Evolutionary conservation across 2,329 filamentous ascomycete species (phyloP), one percentile per base, ranked within the genome.

Genomic region (Colletotrichum acutatum): DNA sequence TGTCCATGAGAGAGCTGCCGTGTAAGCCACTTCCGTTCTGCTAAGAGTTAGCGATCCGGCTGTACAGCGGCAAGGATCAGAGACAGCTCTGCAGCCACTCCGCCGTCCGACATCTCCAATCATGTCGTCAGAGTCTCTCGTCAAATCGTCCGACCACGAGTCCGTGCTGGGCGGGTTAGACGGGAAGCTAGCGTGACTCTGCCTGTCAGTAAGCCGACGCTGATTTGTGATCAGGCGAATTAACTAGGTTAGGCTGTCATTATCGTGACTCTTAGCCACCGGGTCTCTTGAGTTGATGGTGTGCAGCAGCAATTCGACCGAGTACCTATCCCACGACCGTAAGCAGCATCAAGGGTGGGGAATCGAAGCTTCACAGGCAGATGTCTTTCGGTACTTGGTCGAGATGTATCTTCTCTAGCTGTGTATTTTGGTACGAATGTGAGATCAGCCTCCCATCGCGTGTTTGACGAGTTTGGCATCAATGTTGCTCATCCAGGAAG

Each of bases 81-180:
- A 42, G 16, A 24, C 24, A 26, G 14, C 12, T 49, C 30, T n/a
- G 46, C 24, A 34, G 56, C 63, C 26, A 57, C 37, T 37, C 7
- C 62, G 37, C 30, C 68, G 26, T 71, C 68, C 63, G 56, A 49
- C 42, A 28, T 49, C 54, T 37, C 52, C 42, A 46, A 22, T 22
- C 64, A 56, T 49, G 70, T 68, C 59, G 54, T 70, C 69, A 56
- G 42, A 46, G 56, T 34, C 60, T 22, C 54, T 70, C 59, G 46
- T 56, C 54, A 49, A 69, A 34, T 64, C 66, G 66, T 70, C 70
- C 46, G 70, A 72, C 70, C 58, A 22, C 60, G 54, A 60, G 70
- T 61, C 46, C 64, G 56, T 54, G 42, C 46, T 56, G 60, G 60
- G 49, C 60, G 66, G 66, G 54, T 58, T 49, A n/a, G 32, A 70